These are phyloP conservation scores for Epichloe hybrida DNA, from an alignment of 2,329 filamentous ascomycete genomes.

Conservation along the genomic window DNA sequence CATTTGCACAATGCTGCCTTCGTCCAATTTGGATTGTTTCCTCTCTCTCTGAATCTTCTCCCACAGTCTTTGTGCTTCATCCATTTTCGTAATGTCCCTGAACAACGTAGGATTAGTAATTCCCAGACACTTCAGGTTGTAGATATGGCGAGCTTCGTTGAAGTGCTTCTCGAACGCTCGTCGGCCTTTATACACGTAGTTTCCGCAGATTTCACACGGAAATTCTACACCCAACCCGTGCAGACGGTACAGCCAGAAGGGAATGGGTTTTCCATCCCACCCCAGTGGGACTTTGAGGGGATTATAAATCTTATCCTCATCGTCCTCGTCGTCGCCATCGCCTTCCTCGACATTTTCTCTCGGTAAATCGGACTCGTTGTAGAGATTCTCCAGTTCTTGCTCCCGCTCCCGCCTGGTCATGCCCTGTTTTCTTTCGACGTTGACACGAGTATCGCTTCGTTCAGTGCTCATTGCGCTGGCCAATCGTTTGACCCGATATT, in stretches of 20 bases:
- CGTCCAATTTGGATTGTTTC: conserved; percentile 60
- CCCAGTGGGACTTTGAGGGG: conserved; percentile 88
- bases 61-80: conserved; percentile 80
- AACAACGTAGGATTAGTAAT: conserved; percentile 87
- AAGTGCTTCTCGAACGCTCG: conserved; percentile 98
- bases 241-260: conserved; percentile 96
- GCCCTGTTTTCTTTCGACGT: conserved; percentile 90
- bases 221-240: conserved; percentile 94
- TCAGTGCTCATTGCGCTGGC: conserved; percentile 74
- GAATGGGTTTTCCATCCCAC: conserved; percentile 98
- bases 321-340: conserved; percentile 59
- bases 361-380: conserved; percentile 29
- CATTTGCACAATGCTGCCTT: conserved; percentile 90
- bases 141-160: conserved; percentile 83
- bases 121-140: conserved; percentile 84
- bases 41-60: conserved; percentile 83
- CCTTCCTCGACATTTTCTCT: conserved; percentile 33
- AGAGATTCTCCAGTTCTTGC: conserved; percentile 81
- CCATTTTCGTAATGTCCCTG: conserved; percentile 84
- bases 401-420: conserved; percentile 96
- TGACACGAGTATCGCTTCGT: conserved; percentile 77
- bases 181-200: conserved; percentile 94
- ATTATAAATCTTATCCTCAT: conserved; percentile 88
- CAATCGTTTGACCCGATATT: conserved; percentile 69
- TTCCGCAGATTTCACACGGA: conserved; percentile 90